A percentile compares a stretch with the other conserved stretches of the same genome.
Conservation (phyloP, 2,329 filamentous ascomycete species). For the Cladosporium sp. region DNA sequence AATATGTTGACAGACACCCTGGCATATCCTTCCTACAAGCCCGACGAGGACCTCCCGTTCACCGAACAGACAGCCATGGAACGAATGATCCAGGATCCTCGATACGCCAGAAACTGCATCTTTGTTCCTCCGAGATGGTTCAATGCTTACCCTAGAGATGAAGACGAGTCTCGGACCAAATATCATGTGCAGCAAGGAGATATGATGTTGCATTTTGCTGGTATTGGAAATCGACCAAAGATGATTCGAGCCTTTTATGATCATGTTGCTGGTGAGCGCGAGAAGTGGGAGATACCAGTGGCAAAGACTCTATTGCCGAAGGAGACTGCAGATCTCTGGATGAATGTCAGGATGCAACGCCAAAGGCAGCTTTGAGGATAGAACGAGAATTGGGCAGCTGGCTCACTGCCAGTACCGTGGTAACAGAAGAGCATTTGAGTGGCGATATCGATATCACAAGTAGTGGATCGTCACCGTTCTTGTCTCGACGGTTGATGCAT, state of each 20-base stretch:
- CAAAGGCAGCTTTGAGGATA: conserved; percentile 13
- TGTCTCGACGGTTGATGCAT: background rate
- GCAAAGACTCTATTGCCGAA: conserved; percentile 38
- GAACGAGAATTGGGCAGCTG: background rate
- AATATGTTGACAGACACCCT: conserved; percentile 29
- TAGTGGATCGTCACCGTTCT: background rate
- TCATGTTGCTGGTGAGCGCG: conserved; percentile 37
- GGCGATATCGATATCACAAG: background rate
- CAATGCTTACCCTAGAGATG: conserved; percentile 10
- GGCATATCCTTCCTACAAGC: conserved; percentile 10
- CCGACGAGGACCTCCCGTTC: background rate
- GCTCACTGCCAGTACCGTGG: background rate
- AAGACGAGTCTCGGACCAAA: background rate
- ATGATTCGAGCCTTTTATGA: conserved; percentile 41
- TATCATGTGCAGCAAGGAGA: conserved; percentile 42
- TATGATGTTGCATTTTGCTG: conserved; percentile 47
- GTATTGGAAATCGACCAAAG: conserved; percentile 35
- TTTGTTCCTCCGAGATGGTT: conserved; percentile 13
- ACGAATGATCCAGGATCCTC: background rate
- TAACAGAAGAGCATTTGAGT: background rate
- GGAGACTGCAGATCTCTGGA: conserved; percentile 39
- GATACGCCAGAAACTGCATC: background rate
- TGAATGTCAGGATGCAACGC: conserved; percentile 31
- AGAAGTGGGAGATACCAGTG: conserved; percentile 42
- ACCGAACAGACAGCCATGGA: conserved; percentile 10